Percentiles rank a stretch among this genome's conserved stretches.
Conservation (phyloP, 345 rosid genomes). For the Gossypium bickii region DNA sequence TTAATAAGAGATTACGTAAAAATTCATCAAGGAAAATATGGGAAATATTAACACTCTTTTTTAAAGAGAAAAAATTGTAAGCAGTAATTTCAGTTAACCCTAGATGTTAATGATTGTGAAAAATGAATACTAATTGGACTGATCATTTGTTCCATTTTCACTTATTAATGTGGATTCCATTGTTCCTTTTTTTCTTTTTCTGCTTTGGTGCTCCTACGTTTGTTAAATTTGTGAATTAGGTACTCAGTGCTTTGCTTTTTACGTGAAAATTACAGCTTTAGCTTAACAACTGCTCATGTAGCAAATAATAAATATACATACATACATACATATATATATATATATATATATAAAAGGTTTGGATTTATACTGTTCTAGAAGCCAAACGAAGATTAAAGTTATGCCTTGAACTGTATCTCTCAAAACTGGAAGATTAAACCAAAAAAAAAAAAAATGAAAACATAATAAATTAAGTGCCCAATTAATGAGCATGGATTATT, state of each 20-base stretch:
- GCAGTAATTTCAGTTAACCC: too few relatives aligned
- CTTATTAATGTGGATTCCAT: background rate
- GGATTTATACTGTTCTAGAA: background rate
- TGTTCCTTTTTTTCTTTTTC: too few relatives aligned
- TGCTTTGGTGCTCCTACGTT: background rate
- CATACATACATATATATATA: too few relatives aligned
- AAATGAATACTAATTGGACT: too few relatives aligned
- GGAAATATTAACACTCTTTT: too few relatives aligned
- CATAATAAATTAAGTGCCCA: background rate
- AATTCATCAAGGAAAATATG: background rate
- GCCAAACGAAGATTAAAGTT: background rate
- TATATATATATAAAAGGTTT: background rate
- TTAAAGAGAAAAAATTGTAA: too few relatives aligned
- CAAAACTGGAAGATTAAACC: background rate
- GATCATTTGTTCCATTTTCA: too few relatives aligned
- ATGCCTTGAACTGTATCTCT: background rate
- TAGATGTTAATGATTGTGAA: too few relatives aligned
- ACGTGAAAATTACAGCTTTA: background rate
- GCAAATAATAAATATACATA: too few relatives aligned
- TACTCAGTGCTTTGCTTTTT: background rate
- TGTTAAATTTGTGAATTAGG: conserved; percentile 3
- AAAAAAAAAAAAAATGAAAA: too few relatives aligned
- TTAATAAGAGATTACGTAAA: background rate
- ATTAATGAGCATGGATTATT: too few relatives aligned
- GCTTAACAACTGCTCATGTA: background rate